Conservation (phyloP, 1,284 basidiomycete genomes). For the Ustilago nuda region DNA sequence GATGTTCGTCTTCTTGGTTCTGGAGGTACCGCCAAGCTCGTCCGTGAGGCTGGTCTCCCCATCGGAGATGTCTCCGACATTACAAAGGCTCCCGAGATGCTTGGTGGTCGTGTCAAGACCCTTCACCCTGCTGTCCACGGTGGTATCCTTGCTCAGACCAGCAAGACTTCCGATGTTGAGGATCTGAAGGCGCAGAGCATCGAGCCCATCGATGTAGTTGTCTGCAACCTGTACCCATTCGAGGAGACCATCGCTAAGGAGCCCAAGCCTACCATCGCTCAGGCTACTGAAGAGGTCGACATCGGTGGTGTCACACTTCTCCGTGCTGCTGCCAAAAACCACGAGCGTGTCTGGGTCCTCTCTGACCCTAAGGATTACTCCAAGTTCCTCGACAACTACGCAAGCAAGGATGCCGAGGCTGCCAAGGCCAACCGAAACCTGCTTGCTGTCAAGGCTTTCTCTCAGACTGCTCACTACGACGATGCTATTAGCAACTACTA, state of each 20-base stretch:
- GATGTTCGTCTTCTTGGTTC: constrained; percentile 92
- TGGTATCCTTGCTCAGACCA: constrained; percentile 73
- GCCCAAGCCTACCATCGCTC: constrained; percentile 87
- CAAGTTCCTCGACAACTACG: constrained; percentile 79
- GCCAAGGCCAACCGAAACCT: constrained; percentile 79
- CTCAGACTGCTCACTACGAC: constrained; percentile 94
- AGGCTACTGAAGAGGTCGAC: constrained; percentile 97
- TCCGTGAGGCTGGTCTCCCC: constrained; percentile 89
- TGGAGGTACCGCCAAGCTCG: constrained; percentile 96
- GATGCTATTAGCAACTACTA: constrained; percentile 96
- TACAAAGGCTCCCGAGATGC: constrained; percentile 99
- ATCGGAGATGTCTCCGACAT: constrained; percentile 97
- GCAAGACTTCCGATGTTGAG: constrained; percentile 61
- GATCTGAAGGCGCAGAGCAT: constrained; percentile 62
- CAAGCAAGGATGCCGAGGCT: constrained; percentile 71
- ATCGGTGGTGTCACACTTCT: constrained; percentile 98
- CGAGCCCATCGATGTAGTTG: constrained; percentile 67
- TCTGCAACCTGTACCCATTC: constrained; percentile 99
- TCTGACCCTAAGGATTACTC: constrained; percentile 94
- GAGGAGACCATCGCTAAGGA: constrained; percentile 81
- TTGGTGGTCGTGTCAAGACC: constrained; percentile 97
- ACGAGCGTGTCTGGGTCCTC: constrained; percentile 78
- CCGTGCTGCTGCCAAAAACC: constrained; percentile 98
- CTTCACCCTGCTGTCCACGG: constrained; percentile 99
- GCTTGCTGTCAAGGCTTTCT: constrained; percentile 96